These are phyloP conservation scores for Phytopythium sindhum DNA, from an alignment of 352 stramenopile species.

Conservation along the genomic window DNA sequence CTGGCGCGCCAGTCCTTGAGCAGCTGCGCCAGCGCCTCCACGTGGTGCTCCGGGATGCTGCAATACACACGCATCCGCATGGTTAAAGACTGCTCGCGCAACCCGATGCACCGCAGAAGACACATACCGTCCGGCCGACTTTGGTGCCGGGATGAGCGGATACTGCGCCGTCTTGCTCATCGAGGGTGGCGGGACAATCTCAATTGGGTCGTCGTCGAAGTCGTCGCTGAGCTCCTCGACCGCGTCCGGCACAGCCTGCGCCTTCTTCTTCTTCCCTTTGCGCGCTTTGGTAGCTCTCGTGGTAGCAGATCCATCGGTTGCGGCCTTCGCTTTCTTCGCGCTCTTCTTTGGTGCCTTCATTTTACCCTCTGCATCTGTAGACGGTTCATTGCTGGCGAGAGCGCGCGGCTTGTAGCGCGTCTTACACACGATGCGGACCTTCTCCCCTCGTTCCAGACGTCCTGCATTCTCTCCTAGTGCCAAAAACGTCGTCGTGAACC, in stretches of 20 bases:
- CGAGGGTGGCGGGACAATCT: constrained; percentile 24
- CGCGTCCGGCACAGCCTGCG: constrained; percentile 29
- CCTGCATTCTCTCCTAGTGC: constrained; percentile 46
- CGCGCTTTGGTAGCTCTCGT: not conserved
- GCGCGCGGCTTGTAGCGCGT: constrained; percentile 47
- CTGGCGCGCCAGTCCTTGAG: constrained; percentile 86
- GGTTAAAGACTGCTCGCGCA: not conserved
- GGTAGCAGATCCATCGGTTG: not conserved
- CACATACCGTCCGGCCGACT: constrained; percentile 44
- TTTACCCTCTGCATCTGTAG: constrained; percentile 19
- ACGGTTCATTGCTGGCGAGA: constrained; percentile 16
- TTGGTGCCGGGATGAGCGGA: constrained; percentile 47
- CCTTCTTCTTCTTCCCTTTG: constrained; percentile 35
- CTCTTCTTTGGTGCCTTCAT: constrained; percentile 36
- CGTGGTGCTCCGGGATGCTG: constrained; percentile 69
- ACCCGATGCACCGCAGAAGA: not conserved
- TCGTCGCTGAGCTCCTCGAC: constrained; percentile 66
- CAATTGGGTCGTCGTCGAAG: constrained; percentile 37
- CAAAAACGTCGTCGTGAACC: constrained; percentile 85
- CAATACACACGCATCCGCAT: not conserved
- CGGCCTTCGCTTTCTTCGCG: constrained; percentile 24
- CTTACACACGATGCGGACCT: constrained; percentile 78
- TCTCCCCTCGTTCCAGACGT: constrained; percentile 56
- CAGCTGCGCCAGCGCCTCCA: constrained; percentile 69
- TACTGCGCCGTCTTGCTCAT: constrained; percentile 25